Evolutionary conservation across 2,329 filamentous ascomycete genomes (phyloP).

Genomic region (Thelonectria discophora): DNA sequence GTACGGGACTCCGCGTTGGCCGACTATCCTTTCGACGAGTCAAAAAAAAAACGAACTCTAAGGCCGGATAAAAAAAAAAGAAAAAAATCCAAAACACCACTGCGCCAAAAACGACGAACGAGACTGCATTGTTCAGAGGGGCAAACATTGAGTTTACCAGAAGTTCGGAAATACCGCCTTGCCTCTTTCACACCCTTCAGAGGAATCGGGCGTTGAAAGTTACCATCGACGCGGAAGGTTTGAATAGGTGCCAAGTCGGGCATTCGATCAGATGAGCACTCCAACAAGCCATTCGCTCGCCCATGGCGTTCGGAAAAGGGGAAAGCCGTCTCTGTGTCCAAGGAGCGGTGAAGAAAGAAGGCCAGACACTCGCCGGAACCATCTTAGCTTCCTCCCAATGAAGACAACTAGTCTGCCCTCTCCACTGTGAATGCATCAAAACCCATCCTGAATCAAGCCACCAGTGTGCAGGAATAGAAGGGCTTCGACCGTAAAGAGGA

Average conservation of each 20-base stretch:
- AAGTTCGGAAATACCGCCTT: neutral
- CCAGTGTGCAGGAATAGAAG: neutral
- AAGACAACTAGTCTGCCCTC: neutral
- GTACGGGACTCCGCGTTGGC: neutral
- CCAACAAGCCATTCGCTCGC: no score
- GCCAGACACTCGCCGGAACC: neutral
- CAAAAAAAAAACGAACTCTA: neutral
- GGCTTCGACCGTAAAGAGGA: neutral
- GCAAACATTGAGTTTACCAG: neutral
- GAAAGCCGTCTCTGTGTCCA: neutral
- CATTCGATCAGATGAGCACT: no score
- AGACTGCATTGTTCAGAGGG: neutral
- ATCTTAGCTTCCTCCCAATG: neutral
- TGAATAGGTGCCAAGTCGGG: neutral
- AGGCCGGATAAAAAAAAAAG: neutral
- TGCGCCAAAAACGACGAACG: no score
- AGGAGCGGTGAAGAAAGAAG: neutral
- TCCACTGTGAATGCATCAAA: neutral
- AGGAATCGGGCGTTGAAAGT: neutral
- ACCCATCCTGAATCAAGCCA: neutral
- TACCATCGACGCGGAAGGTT: neutral
- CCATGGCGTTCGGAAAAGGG: neutral
- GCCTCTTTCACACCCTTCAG: neutral
- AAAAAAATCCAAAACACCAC: no score
- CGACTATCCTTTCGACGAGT: neutral